Conservation (phyloP, 2,329 filamentous ascomycete genomes). For the Leptographium radiaticola region DNA sequence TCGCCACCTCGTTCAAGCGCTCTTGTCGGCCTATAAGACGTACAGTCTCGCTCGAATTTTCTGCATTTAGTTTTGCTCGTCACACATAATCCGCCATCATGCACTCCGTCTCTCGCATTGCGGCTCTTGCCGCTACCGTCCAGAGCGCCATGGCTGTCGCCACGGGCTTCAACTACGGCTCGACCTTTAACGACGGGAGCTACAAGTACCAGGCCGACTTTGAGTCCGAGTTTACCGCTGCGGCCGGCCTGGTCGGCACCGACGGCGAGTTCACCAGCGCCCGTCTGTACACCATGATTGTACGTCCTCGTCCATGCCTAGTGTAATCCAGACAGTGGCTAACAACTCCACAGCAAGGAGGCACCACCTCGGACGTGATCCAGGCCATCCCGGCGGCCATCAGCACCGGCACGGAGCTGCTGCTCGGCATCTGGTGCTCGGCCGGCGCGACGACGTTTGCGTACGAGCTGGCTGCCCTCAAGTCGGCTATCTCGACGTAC, state of each 20-base stretch:
- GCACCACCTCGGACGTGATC: constrained; percentile 51
- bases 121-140: constrained; percentile 10
- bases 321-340: too few relatives aligned
- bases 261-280: constrained; percentile 50
- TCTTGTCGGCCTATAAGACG: not conserved
- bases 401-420: constrained; percentile 60
- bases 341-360: constrained; percentile 34
- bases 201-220: constrained; percentile 52
- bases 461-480: constrained; percentile 64
- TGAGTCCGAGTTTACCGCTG: constrained; percentile 55
- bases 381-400: constrained; percentile 73
- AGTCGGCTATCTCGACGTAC: constrained; percentile 54
- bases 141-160: constrained; percentile 21
- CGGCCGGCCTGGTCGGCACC: constrained; percentile 50
- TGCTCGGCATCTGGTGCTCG: constrained; percentile 77
- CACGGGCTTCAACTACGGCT: constrained; percentile 62
- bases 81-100: constrained; percentile 3
- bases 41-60: not conserved
- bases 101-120: constrained; percentile 6
- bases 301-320: constrained; percentile 17
- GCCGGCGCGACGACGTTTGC: constrained; percentile 47
- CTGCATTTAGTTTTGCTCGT: not conserved
- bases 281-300: constrained; percentile 60
- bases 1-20: not conserved
- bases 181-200: constrained; percentile 44